phyloP scores from a whole-genome alignment of 768 basidiomycete genomes.

The Piloderma croceum region DNA sequence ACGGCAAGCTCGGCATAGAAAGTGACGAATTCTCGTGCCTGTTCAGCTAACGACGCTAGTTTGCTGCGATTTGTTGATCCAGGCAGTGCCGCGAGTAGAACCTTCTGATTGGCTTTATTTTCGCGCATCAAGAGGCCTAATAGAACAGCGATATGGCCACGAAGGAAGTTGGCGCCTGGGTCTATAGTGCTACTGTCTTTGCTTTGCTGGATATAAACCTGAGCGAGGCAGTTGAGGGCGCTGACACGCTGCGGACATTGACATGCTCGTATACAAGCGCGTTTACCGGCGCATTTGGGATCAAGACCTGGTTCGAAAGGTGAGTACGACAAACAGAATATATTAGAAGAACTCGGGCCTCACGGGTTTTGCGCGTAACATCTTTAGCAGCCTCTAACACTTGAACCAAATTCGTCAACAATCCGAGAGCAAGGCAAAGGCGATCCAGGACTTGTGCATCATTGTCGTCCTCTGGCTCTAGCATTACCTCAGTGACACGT shows the following conservation, averaged over 20 bases:
- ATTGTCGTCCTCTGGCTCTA: conserved; percentile 15
- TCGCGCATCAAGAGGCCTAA: conserved; percentile 48
- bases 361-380: conserved; percentile 45
- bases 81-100: conserved; percentile 30
- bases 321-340: background rate
- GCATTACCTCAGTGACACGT: conserved; percentile 9
- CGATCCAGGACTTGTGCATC: conserved; percentile 52
- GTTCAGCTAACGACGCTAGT: conserved; percentile 28
- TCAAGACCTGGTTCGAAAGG: conserved; percentile 37
- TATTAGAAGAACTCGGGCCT: conserved; percentile 16
- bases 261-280: conserved; percentile 48
- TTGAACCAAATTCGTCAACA: conserved; percentile 74
- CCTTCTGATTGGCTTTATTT: conserved; percentile 24
- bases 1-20: conserved; percentile 34
- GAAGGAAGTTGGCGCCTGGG: conserved; percentile 49
- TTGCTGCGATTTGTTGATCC: conserved; percentile 25
- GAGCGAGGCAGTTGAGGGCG: conserved; percentile 46
- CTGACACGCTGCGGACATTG: conserved; percentile 41
- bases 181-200: conserved; percentile 17
- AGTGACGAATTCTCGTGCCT: conserved; percentile 36
- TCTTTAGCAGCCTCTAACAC: conserved; percentile 43
- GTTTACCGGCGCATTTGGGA: conserved; percentile 45
- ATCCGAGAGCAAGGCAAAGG: conserved; percentile 67
- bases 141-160: conserved; percentile 71
- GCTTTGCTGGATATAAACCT: conserved; percentile 41